Evolutionary conservation across 1,284 basidiomycete species (phyloP).

Genomic region (Heterobasidion occidentale): DNA sequence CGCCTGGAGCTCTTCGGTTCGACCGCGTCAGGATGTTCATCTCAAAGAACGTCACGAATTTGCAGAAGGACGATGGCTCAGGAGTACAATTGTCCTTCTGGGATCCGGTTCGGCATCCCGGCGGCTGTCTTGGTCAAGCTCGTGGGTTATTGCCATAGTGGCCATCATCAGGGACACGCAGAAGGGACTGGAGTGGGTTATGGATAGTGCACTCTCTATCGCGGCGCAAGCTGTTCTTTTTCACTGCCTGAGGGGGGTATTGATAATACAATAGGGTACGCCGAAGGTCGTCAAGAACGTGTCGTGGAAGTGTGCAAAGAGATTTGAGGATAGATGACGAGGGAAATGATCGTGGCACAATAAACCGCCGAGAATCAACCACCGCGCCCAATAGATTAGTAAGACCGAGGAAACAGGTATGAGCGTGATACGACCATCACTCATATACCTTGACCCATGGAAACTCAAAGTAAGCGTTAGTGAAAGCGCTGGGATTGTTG

Average conservation of each 20-base stretch:
- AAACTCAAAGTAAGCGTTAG: conserved; percentile 42
- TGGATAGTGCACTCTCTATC: background rate
- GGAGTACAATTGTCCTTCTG: background rate
- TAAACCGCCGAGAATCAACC: background rate
- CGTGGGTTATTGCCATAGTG: background rate
- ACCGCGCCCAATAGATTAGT: background rate
- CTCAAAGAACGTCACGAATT: background rate
- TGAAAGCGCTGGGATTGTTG: conserved; percentile 36
- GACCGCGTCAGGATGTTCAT: background rate
- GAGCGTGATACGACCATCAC: conserved; percentile 1
- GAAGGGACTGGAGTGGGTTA: background rate
- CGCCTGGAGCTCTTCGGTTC: background rate
- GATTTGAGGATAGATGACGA: no score
- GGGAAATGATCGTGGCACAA: no score
- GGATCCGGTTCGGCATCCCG: background rate
- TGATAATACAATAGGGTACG: no score
- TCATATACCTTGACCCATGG: conserved; percentile 20
- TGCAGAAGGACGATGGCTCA: background rate
- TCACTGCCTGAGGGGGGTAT: background rate
- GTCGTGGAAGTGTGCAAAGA: no score
- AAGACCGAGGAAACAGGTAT: background rate
- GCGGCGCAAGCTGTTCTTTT: background rate
- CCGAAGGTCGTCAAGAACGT: no score
- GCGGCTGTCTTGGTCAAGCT: background rate
- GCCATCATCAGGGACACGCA: background rate